Evolutionary conservation across 2,329 filamentous ascomycete species (phyloP), one percentile per base, ranked within the genome.

Genomic region (Pseudogymnoascus sp.): DNA sequence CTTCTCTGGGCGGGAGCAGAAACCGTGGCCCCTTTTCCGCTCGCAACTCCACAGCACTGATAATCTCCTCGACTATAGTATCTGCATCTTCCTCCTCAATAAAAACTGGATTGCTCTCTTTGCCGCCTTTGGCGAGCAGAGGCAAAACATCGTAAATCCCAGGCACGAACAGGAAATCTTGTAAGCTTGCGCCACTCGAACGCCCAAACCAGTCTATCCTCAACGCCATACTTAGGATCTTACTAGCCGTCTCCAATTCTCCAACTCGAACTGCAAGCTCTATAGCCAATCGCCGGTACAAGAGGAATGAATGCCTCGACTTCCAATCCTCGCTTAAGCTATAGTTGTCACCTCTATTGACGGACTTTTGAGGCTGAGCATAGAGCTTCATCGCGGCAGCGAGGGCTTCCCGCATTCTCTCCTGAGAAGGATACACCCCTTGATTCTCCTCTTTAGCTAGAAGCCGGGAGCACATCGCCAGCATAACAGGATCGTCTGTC

Each of bases 81-180:
- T 63, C 36, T 15, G 62, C 64, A 62, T 63, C 61, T 13, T 61
- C 15, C 17, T 65, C 21, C 9, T 41, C 15, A 12, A 66, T 62
- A 35, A 38, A 65, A 51, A 61, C 64, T 2, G 61, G 62, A 36
- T 64, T 66, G 8, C 60, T 36, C 27, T 65, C 58, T 17, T 64
- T 65, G 3, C 62, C 64, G 10, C 58, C 31, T 25, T 62, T 21
- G 3, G 63, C 61, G 33, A 66, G 35, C 7, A 66, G 29, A 6
- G 64, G 64, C 48, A 66, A 55, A 38, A 65, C 64, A 41, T 65
- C 61, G 58, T 61, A 65, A 39, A 66, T 64, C 17, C 62, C 64
- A 15, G 64, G 64, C 41, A 66, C 8, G 15, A 61, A 27, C 15
- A 66, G 59, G 48, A 61, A 65, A 10, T 59, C 25, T 9, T 61